Evolutionary conservation across 179 eudicot genomes (phyloP).

Genomic region (Heliamphora ciliata): DNA sequence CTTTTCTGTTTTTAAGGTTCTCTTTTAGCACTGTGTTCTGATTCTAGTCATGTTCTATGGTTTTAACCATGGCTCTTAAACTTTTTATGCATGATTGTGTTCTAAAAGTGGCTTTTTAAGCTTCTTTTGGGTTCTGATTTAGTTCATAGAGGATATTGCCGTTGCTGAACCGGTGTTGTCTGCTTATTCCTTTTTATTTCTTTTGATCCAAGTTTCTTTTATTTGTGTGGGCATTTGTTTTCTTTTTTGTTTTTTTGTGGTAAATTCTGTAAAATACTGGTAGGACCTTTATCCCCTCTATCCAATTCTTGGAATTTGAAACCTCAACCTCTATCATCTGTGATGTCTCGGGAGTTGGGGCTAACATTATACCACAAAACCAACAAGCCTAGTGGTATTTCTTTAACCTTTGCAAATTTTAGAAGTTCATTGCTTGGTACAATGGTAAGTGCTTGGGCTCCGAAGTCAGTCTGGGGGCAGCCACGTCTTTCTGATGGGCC

Average conservation of each 20-base stretch:
- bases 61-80: not conserved
- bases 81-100: not conserved
- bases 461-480: not conserved
- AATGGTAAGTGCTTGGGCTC: not conserved
- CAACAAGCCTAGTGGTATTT: not conserved
- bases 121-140: not conserved
- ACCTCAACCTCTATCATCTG: not conserved
- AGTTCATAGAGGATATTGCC: not conserved
- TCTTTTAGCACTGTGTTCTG: conserved; percentile 5
- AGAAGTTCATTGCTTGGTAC: not conserved
- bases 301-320: not conserved
- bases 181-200: not conserved
- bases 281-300: not conserved
- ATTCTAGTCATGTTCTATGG: not conserved
- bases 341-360: not conserved
- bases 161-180: not conserved
- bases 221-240: not conserved
- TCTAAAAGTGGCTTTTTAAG: not conserved
- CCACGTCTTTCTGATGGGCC: not conserved
- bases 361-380: conserved; percentile 1
- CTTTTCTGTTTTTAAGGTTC: not conserved
- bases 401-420: conserved; percentile 1
- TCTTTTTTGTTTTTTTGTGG: not conserved
- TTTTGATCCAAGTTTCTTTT: not conserved
- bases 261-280: not conserved